Base-by-base conservation (phyloP, 2,329 filamentous ascomycete species). In the Colletotrichum chlorophyti region DNA sequence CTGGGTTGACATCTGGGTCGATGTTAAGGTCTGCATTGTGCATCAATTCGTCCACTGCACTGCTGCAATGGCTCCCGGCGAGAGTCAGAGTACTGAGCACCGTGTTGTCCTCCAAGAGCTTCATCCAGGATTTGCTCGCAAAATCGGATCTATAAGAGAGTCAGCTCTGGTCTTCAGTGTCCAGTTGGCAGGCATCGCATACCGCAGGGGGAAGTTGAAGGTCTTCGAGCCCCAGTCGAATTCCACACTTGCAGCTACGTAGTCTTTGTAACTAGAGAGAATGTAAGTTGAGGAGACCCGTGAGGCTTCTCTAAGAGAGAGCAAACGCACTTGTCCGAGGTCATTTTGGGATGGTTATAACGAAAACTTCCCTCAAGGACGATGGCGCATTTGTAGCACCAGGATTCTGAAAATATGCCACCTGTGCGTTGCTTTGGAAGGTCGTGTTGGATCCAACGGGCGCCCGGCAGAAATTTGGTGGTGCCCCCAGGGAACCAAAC, bases 101-200 rank as follows among this genome's bases (percentile, higher is more conserved):
- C 31, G 4, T n/a, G 1, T 45, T 24, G 8, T 24, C 24, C 9
- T 27, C n/a, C 17, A 57, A 24, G 14, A 29, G 35, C 4, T 23
- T 43, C 53, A 57, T 57, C 53, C 53, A 57, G 3, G 29, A 43
- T 11, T 31, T 24, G 9, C 37, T 17, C n/a, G n/a, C 21, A 17
- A 53, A 53, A 5, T 31, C 40, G 12, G 31, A 12, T 26, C 40
- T 53, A 5, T 8, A 24, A 12, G 6, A n/a, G 5, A 4, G 15
- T 53, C 6, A 53, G 8, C 9, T 5, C 4, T n/a, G n/a, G n/a
- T n/a, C n/a, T n/a, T n/a, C n/a, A n/a, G n/a, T n/a, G n/a, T n/a
- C n/a, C n/a, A n/a, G n/a, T n/a, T n/a, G n/a, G n/a, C n/a, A n/a
- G n/a, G n/a, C n/a, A n/a, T n/a, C n/a, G n/a, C n/a, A n/a, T n/a